Conservation (phyloP, 176 grass and related monocot species). For the Guadua angustifolia region DNA sequence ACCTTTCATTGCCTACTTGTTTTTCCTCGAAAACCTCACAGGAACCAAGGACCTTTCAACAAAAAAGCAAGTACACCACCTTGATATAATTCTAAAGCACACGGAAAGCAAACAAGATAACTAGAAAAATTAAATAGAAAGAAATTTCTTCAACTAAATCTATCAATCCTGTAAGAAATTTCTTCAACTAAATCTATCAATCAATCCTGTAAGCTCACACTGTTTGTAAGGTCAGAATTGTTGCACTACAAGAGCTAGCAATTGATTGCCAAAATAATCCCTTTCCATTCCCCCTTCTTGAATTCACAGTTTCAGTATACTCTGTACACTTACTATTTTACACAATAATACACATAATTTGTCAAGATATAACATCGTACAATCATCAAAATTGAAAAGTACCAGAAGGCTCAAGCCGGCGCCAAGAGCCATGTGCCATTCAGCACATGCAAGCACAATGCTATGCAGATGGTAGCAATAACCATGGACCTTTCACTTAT, state of each 20-base stretch:
- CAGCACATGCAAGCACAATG: constrained; percentile 74
- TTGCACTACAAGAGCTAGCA: background rate
- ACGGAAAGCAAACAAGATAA: too few species aligned
- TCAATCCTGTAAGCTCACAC: background rate
- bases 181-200: background rate
- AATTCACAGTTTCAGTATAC: constrained; percentile 30
- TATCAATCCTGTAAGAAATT: too few species aligned
- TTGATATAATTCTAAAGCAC: too few species aligned
- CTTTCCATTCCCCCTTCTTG: background rate
- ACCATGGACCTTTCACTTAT: constrained; percentile 69
- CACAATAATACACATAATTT: background rate
- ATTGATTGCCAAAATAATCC: constrained; percentile 6
- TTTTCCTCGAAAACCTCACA: too few species aligned
- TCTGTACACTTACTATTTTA: background rate
- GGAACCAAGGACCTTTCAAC: too few species aligned
- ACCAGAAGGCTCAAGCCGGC: constrained; percentile 22
- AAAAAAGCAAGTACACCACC: too few species aligned
- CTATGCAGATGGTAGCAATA: constrained; percentile 62
- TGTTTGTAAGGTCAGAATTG: background rate
- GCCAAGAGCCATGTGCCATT: constrained; percentile 50
- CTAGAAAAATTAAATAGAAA: background rate
- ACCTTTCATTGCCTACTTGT: too few species aligned
- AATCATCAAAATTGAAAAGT: background rate
- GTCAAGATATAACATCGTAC: background rate
- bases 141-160: too few species aligned